These are phyloP conservation scores for Talaromyces sp. DNA, from an alignment of 2,329 filamentous ascomycete species.

Conservation along the genomic window DNA sequence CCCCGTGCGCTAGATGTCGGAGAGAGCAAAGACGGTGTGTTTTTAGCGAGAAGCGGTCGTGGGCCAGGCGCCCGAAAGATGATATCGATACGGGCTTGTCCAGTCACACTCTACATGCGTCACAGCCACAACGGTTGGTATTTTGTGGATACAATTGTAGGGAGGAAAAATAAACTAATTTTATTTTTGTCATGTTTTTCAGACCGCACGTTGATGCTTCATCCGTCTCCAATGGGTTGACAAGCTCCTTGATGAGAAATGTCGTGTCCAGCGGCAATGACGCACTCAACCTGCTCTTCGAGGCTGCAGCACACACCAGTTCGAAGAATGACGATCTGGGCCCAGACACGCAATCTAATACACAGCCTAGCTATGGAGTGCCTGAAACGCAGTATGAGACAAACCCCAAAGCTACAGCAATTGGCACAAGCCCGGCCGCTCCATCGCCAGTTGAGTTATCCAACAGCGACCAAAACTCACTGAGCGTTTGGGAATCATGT, in stretches of 20 bases:
- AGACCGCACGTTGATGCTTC: constrained; percentile 1
- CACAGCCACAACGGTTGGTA: neutral
- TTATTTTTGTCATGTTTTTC: neutral
- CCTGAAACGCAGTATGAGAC: constrained; percentile 1
- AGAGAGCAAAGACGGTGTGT: constrained; percentile 49
- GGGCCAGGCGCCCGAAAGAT: constrained; percentile 35
- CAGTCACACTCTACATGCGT: neutral
- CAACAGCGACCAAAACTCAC: constrained; percentile 23
- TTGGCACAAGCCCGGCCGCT: constrained; percentile 13
- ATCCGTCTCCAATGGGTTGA: constrained; percentile 17
- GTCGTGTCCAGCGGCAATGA: constrained; percentile 50
- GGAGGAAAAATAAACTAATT: neutral
- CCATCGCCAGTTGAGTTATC: constrained; percentile 14
- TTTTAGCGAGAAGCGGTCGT: constrained; percentile 41
- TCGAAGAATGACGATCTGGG: constrained; percentile 17
- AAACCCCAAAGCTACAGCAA: constrained; percentile 4
- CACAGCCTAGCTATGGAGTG: constrained; percentile 2
- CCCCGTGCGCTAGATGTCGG: constrained; percentile 46
- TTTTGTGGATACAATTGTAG: neutral
- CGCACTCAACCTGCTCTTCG: constrained; percentile 47
- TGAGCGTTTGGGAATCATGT: constrained; percentile 44
- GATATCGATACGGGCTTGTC: constrained; percentile 9
- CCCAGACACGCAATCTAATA: constrained; percentile 9
- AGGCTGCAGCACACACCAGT: constrained; percentile 36
- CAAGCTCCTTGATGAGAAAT: constrained; percentile 37